phyloP scores from a whole-genome alignment of 1,284 basidiomycete genomes.

The Fomitopsis palustris region DNA sequence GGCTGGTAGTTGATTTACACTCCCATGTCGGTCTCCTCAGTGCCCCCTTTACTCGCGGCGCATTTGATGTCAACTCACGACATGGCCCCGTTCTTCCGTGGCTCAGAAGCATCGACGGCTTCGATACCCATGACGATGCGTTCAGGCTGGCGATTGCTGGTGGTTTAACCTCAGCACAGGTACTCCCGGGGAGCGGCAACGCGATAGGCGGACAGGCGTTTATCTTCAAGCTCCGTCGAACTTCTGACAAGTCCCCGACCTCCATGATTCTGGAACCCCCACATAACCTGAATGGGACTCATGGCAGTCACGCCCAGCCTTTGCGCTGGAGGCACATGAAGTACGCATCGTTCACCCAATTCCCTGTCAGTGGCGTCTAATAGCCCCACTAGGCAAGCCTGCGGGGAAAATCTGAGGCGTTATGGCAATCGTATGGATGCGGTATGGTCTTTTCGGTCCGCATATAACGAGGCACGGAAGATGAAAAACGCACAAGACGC shows the following conservation, averaged over 20 bases:
- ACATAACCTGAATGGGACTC: conserved; percentile 32
- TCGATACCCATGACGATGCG: conserved; percentile 48
- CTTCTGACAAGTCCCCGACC: conserved; percentile 39
- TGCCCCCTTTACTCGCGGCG: conserved; percentile 45
- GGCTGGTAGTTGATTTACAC: conserved; percentile 66
- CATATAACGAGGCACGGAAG: conserved; percentile 71
- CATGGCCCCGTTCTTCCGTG: conserved; percentile 47
- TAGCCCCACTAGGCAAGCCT: conserved; percentile 48
- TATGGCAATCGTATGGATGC: conserved; percentile 57
- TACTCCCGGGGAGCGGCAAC: conserved; percentile 32
- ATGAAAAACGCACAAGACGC: conserved; percentile 74
- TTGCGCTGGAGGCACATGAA: conserved; percentile 47
- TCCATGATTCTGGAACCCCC: conserved; percentile 48
- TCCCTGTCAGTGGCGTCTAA: neutral
- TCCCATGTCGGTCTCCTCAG: conserved; percentile 61
- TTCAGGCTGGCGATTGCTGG: conserved; percentile 41
- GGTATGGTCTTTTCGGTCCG: conserved; percentile 52
- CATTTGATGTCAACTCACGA: conserved; percentile 50
- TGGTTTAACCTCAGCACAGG: conserved; percentile 45
- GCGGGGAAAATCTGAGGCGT: conserved; percentile 46
- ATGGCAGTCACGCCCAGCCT: conserved; percentile 24
- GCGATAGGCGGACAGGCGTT: conserved; percentile 45
- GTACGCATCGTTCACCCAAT: conserved; percentile 9
- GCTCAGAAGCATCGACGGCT: conserved; percentile 44
- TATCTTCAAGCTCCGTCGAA: conserved; percentile 48